These are phyloP conservation scores for Colletotrichum melonis DNA, from an alignment of 2,329 filamentous ascomycete species.

Conservation along the genomic window DNA sequence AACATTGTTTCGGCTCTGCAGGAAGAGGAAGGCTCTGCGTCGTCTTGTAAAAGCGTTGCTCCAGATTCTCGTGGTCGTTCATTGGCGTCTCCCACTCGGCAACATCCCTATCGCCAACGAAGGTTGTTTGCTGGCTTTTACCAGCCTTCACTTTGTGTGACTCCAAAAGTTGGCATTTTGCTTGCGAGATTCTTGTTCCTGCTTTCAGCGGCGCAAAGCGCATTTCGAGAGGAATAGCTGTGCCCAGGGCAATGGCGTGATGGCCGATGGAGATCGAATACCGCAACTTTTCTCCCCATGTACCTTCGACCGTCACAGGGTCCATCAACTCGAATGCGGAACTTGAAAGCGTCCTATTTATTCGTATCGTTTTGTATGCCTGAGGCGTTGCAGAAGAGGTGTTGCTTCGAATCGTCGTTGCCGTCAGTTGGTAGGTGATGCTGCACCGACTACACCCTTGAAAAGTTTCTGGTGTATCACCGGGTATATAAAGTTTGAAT, in stretches of 20 bases:
- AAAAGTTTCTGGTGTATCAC: slow-evolving; percentile 9
- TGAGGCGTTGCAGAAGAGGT: background rate
- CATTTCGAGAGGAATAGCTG: slow-evolving; percentile 12
- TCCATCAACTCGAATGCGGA: slow-evolving; percentile 30
- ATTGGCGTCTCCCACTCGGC: slow-evolving; percentile 3
- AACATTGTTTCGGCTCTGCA: slow-evolving; percentile 5
- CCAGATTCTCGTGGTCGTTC: background rate
- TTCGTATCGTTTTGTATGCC: background rate
- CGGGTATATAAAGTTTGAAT: slow-evolving; percentile 4
- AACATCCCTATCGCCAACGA: background rate
- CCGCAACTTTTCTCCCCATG: background rate
- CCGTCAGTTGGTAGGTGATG: slow-evolving; percentile 22
- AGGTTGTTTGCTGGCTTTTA: background rate
- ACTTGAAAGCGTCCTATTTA: slow-evolving; percentile 8
- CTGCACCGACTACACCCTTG: slow-evolving; percentile 20
- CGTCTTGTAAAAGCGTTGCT: background rate
- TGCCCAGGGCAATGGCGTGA: slow-evolving; percentile 18
- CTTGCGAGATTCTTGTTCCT: background rate
- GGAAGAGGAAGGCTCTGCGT: slow-evolving; percentile 2
- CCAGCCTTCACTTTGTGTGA: background rate
- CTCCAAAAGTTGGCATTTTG: slow-evolving; percentile 4
- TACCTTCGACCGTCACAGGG: slow-evolving; percentile 12
- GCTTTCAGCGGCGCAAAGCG: slow-evolving; percentile 1
- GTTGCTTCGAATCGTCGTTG: slow-evolving; percentile 5
- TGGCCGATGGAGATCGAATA: slow-evolving; percentile 21